phyloP scores from a whole-genome alignment of 2,329 filamentous ascomycete species.

The Graphium sp. region DNA sequence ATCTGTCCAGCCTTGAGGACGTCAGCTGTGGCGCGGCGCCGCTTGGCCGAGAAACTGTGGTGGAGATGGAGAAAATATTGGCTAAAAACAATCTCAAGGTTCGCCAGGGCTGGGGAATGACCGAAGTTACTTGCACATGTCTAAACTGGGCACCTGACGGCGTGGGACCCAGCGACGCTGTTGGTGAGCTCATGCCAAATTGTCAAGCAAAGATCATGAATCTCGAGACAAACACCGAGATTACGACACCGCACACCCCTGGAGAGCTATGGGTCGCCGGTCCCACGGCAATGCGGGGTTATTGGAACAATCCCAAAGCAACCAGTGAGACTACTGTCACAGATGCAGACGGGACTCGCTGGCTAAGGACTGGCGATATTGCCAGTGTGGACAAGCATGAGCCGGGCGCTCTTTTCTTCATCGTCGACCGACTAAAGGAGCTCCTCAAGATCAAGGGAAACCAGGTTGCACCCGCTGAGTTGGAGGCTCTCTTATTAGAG shows the following conservation, averaged over 20 bases:
- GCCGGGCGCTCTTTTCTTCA: constrained; percentile 31
- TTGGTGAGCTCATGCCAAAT: constrained; percentile 56
- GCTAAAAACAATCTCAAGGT: constrained; percentile 15
- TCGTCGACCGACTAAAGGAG: constrained; percentile 58
- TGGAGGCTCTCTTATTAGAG: constrained; percentile 19
- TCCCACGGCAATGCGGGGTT: constrained; percentile 59
- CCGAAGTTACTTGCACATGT: constrained; percentile 58
- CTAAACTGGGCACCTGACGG: constrained; percentile 31
- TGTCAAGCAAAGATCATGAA: constrained; percentile 51
- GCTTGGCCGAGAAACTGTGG: constrained; percentile 34
- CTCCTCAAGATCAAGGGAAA: constrained; percentile 44
- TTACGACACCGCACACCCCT: constrained; percentile 29
- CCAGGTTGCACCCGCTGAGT: constrained; percentile 40
- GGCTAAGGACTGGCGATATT: constrained; percentile 63
- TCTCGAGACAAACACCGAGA: constrained; percentile 30
- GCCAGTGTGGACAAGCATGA: constrained; percentile 43
- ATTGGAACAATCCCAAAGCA: constrained; percentile 56
- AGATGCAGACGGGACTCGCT: constrained; percentile 33
- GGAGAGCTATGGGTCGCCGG: constrained; percentile 62
- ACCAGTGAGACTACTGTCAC: constrained; percentile 38
- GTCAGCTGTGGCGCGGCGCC: constrained; percentile 56
- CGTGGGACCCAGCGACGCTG: constrained; percentile 23
- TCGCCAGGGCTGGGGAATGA: constrained; percentile 77
- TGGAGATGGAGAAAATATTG: constrained; percentile 42
- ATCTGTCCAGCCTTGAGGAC: constrained; percentile 46